These are phyloP conservation scores for Nicotiana knightiana DNA, from an alignment of 257 asterid genomes.

Conservation along the genomic window DNA sequence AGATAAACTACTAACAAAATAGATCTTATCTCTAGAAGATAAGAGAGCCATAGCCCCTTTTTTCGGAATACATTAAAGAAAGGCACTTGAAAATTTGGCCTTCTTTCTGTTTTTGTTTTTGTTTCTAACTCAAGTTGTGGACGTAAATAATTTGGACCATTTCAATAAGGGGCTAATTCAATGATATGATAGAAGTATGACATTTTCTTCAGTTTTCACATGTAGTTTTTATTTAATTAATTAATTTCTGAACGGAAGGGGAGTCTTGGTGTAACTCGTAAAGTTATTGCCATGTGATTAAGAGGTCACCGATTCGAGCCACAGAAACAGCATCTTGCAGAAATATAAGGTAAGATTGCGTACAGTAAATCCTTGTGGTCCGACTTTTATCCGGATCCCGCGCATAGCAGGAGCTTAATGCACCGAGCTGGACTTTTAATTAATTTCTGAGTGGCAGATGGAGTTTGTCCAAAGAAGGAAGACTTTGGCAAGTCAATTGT, in stretches of 20 bases:
- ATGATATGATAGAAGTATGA: neutral
- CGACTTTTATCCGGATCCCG: fast-evolving
- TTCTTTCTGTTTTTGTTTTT: neutral
- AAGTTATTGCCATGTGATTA: no score
- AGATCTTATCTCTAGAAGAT: neutral
- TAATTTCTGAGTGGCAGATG: neutral
- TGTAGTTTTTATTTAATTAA: neutral
- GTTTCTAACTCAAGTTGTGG: neutral
- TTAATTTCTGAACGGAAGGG: no score
- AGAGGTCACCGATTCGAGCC: no score
- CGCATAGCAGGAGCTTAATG: fast-evolving
- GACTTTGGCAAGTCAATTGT: slow-evolving; percentile 4
- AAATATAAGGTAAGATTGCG: no score
- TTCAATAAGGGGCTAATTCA: neutral
- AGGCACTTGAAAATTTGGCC: no score
- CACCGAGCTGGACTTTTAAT: fast-evolving
- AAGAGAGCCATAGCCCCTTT: neutral
- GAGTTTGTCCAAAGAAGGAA: neutral
- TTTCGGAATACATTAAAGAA: neutral
- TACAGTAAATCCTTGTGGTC: no score
- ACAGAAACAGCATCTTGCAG: fast-evolving
- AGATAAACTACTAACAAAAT: neutral
- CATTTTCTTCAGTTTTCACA: neutral
- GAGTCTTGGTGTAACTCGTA: no score
- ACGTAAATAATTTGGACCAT: neutral